Conservation (phyloP, 2,329 filamentous ascomycete genomes). For the Chaetomium globosum region DNA sequence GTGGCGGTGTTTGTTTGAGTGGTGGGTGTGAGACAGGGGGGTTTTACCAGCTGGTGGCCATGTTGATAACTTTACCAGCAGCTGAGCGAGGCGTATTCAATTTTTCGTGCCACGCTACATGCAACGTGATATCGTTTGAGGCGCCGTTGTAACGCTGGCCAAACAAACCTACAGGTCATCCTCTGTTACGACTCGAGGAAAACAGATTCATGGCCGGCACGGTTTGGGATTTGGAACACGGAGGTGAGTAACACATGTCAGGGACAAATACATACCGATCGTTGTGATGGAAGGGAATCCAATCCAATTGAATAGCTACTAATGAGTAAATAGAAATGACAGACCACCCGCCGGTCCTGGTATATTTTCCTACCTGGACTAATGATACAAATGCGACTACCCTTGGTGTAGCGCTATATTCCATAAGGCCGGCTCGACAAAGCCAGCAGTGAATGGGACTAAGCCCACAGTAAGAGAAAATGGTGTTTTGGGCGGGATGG, state of each 20-base stretch:
- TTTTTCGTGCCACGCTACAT: background rate
- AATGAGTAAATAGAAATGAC: slow-evolving; percentile 11
- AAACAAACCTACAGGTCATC: no score
- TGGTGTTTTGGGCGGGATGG: slow-evolving; percentile 18
- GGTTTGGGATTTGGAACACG: background rate
- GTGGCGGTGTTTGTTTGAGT: slow-evolving; percentile 14
- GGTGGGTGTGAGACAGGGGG: background rate
- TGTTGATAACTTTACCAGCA: background rate
- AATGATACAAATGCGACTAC: slow-evolving; percentile 23
- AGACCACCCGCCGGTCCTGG: slow-evolving; percentile 22
- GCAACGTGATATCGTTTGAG: background rate
- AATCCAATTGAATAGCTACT: slow-evolving; percentile 15
- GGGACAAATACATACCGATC: background rate
- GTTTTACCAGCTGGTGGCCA: background rate
- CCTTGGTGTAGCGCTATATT: slow-evolving; percentile 6
- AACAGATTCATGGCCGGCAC: background rate
- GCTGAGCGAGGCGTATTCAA: background rate
- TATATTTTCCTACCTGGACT: slow-evolving; percentile 20
- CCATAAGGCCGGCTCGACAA: background rate
- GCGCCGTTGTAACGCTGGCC: background rate
- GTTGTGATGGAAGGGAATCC: background rate
- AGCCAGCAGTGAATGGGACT: background rate
- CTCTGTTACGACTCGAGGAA: background rate
- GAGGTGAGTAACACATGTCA: background rate
- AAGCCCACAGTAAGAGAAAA: slow-evolving; percentile 1